A percentile compares a stretch with the other conserved stretches of the same genome.
Evolutionary conservation across 441 rosid species (phyloP).

Genomic region (Sinapis alba): DNA sequence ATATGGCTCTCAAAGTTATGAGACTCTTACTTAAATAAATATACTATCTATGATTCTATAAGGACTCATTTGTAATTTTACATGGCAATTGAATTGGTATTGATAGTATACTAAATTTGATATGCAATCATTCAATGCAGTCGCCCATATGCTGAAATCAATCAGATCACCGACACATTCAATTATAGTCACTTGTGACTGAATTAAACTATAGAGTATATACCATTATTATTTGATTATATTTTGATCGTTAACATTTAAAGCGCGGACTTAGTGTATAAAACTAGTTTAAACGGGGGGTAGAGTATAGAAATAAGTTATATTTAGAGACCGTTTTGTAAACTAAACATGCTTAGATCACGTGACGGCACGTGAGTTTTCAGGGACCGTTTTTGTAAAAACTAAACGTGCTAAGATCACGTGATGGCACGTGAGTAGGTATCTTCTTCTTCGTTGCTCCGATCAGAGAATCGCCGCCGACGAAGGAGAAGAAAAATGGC

Average conservation of each 20-base stretch:
- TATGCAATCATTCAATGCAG: slow-evolving; percentile 31
- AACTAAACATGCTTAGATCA: background rate
- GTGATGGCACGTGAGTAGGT: background rate
- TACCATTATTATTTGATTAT: too few species aligned
- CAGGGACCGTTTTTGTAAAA: background rate
- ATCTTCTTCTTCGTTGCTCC: slow-evolving; percentile 14
- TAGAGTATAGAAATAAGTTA: background rate
- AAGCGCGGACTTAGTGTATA: background rate
- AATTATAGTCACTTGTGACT: slow-evolving; percentile 27
- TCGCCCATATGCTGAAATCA: slow-evolving; percentile 30
- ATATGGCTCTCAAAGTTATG: background rate
- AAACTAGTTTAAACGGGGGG: background rate
- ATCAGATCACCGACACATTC: slow-evolving; percentile 42
- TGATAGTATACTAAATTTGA: slow-evolving; percentile 2
- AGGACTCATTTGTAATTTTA: background rate
- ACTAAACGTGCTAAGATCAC: background rate
- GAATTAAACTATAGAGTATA: background rate
- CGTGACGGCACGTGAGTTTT: background rate
- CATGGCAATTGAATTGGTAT: background rate
- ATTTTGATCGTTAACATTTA: background rate
- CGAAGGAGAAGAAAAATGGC: background rate
- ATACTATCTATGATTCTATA: background rate
- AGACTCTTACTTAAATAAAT: background rate
- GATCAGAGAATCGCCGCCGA: background rate
- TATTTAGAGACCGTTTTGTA: background rate